phyloP scores from a whole-genome alignment of 2,329 filamentous ascomycete species.

The Diaporthe capsici region DNA sequence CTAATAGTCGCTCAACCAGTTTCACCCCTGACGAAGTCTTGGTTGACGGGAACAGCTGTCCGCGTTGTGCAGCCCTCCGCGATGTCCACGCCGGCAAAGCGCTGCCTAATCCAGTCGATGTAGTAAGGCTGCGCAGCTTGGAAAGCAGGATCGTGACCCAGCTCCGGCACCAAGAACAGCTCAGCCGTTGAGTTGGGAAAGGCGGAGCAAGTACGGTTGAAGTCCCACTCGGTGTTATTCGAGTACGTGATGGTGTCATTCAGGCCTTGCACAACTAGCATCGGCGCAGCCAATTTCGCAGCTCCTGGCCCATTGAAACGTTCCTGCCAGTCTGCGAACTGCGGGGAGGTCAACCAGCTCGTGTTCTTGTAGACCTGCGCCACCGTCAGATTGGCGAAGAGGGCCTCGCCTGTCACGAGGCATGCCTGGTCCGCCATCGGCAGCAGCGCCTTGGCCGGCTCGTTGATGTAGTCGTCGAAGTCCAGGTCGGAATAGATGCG shows the following conservation, averaged over 20 bases:
- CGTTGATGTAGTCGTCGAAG: conserved; percentile 9
- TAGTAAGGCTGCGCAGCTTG: conserved; percentile 11
- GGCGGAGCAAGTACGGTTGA: neutral
- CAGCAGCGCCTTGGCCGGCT: neutral
- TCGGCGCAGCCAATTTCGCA: neutral
- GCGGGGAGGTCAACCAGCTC: conserved; percentile 2
- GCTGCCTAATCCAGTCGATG: conserved; percentile 20
- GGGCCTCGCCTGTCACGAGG: conserved; percentile 4
- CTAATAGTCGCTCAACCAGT: neutral
- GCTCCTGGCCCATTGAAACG: conserved; percentile 4
- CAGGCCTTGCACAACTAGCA: neutral
- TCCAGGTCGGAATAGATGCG: neutral
- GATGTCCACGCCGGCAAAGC: neutral
- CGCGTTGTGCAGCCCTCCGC: neutral
- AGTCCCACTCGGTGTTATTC: conserved; percentile 1
- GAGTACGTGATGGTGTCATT: neutral
- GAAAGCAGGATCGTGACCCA: conserved; percentile 4
- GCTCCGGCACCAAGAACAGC: neutral
- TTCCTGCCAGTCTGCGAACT: neutral
- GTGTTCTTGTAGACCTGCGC: conserved; percentile 12
- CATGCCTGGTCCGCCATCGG: neutral
- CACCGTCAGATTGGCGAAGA: conserved; percentile 3
- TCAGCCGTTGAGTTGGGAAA: conserved; percentile 4
- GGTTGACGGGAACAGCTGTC: neutral
- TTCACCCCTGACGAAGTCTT: neutral